Percentiles rank a stretch among this genome's conserved stretches.
Conservation (phyloP, 1,284 basidiomycete species). For the Irpex sp. region DNA sequence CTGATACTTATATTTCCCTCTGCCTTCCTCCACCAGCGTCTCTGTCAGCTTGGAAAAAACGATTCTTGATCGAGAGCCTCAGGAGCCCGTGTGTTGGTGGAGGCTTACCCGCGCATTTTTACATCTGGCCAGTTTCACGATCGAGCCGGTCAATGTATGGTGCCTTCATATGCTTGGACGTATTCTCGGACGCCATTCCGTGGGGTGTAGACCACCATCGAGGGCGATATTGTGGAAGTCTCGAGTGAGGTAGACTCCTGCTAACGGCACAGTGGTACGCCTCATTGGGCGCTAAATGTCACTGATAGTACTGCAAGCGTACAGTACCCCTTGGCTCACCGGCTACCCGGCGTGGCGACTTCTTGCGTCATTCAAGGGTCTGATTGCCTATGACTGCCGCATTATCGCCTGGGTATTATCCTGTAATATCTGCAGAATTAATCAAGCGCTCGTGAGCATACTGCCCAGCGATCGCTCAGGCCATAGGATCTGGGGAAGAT, state of each 20-base stretch:
- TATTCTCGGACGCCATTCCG: background rate
- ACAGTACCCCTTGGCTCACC: background rate
- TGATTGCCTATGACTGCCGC: background rate
- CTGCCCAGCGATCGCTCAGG: no score
- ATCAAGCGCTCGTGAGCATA: no score
- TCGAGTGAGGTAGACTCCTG: background rate
- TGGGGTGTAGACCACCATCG: background rate
- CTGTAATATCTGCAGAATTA: no score
- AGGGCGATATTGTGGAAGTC: background rate
- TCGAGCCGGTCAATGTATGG: background rate
- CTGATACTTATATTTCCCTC: background rate
- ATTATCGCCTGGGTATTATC: no score
- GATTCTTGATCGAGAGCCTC: background rate
- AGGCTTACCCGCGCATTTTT: background rate
- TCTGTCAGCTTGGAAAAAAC: background rate
- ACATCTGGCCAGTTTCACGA: background rate
- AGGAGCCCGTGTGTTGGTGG: background rate
- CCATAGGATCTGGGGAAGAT: no score
- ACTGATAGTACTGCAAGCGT: background rate
- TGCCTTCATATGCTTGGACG: background rate
- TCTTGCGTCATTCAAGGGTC: conserved; percentile 5
- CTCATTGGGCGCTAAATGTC: background rate
- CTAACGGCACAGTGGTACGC: background rate
- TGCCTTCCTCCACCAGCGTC: conserved; percentile 2
- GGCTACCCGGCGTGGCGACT: background rate